These are phyloP conservation scores for Labyrinthula sp. DNA, from an alignment of 352 stramenopile species.

Conservation along the genomic window DNA sequence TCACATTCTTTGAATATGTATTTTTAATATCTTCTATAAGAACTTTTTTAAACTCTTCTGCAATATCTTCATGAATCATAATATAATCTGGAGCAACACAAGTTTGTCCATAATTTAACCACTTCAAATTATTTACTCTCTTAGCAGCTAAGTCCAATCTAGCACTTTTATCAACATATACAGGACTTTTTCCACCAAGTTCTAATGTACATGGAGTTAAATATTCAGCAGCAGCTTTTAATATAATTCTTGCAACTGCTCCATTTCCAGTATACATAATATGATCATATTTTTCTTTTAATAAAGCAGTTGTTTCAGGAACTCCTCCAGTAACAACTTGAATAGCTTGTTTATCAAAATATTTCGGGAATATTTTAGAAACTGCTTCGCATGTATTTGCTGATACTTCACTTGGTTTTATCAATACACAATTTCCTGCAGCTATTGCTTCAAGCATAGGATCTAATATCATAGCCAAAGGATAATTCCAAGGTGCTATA, in stretches of 20 bases:
- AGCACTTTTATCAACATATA: slow-evolving; percentile 49
- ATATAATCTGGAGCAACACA: slow-evolving; percentile 79
- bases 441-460: slow-evolving; percentile 51
- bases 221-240: slow-evolving; percentile 59
- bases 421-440: slow-evolving; percentile 68
- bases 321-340: slow-evolving; percentile 55
- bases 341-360: slow-evolving; percentile 50
- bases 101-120: slow-evolving; percentile 69
- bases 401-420: slow-evolving; percentile 71
- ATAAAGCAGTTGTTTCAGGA: slow-evolving; percentile 51
- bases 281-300: slow-evolving; percentile 50
- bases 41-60: slow-evolving; percentile 34
- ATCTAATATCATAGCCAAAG: slow-evolving; percentile 49
- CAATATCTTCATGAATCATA: slow-evolving; percentile 45
- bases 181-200: slow-evolving; percentile 69
- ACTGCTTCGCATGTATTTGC: slow-evolving; percentile 43
- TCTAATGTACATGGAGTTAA: slow-evolving; percentile 75
- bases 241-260: slow-evolving; percentile 57
- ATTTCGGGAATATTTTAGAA: slow-evolving; percentile 37
- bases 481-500: slow-evolving; percentile 76
- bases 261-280: slow-evolving; percentile 51
- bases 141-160: slow-evolving; percentile 41
- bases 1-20: too few relatives aligned
- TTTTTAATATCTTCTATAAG: slow-evolving; percentile 35
- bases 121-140: slow-evolving; percentile 57